These are phyloP conservation scores for Russula griseocarnosa DNA, from an alignment of 768 basidiomycete species.

Conservation along the genomic window DNA sequence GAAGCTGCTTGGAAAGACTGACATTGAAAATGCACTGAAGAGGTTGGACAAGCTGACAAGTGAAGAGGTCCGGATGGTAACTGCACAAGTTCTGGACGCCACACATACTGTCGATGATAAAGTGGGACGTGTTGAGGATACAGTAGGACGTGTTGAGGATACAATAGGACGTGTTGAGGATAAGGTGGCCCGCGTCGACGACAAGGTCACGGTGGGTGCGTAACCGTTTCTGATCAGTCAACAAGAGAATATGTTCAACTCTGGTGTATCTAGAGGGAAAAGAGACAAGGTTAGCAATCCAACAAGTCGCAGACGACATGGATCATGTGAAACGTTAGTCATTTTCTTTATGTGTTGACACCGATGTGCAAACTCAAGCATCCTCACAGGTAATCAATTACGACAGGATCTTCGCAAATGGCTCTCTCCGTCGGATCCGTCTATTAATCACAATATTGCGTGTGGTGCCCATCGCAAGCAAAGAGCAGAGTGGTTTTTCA, in stretches of 20 bases:
- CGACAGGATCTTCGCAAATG: not conserved
- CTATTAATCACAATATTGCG: not conserved
- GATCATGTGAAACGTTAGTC: slow-evolving; percentile 1
- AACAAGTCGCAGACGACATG: not conserved
- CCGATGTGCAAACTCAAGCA: not conserved
- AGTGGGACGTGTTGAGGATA: not conserved
- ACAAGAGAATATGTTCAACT: not conserved
- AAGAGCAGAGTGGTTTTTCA: not conserved
- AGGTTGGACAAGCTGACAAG: not conserved
- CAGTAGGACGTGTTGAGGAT: too few relatives aligned
- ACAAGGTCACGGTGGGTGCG: not conserved
- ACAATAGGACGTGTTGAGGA: not conserved
- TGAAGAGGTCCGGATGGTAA: not conserved
- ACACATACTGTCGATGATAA: not conserved
- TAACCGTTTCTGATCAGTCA: too few relatives aligned
- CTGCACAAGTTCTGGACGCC: not conserved
- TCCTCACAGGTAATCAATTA: not conserved
- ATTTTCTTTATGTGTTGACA: not conserved
- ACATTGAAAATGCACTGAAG: not conserved
- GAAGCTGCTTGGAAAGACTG: not conserved
- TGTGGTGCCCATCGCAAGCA: not conserved
- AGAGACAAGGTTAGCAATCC: not conserved
- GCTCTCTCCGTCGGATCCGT: not conserved
- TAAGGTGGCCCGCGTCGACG: too few relatives aligned
- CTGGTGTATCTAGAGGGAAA: not conserved